phyloP scores from a whole-genome alignment of 2,329 filamentous ascomycete genomes.

The Diplocarpon rosae region DNA sequence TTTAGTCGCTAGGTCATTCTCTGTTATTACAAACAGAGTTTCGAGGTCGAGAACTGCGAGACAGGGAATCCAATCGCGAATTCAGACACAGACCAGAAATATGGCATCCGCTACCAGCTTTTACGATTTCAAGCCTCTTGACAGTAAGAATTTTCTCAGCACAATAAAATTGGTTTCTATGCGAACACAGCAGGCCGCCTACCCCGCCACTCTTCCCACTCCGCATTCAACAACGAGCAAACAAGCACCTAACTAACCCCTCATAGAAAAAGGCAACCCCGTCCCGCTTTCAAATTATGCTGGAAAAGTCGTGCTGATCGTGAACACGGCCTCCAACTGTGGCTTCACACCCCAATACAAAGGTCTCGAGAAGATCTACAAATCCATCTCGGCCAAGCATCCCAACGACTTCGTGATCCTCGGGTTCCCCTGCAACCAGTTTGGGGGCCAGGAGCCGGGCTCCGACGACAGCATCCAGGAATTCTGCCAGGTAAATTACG shows the following conservation, averaged over 20 bases:
- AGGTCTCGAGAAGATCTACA: conserved; percentile 84
- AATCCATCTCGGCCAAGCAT: conserved; percentile 45
- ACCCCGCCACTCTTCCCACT: conserved; percentile 1
- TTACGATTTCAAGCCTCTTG: conserved; percentile 75
- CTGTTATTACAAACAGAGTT: no score
- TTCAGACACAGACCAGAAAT: conserved; percentile 3
- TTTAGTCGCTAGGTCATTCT: no score
- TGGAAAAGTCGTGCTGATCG: conserved; percentile 87
- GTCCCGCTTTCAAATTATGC: conserved; percentile 62
- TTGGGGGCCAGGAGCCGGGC: conserved; percentile 72
- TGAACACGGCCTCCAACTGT: conserved; percentile 98
- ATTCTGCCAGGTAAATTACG: conserved; percentile 74
- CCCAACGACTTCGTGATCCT: conserved; percentile 64
- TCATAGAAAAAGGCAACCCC: conserved; percentile 59
- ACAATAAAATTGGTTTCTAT: not conserved
- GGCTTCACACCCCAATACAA: conserved; percentile 95
- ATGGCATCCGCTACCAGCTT: conserved; percentile 64
- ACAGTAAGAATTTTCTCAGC: conserved; percentile 47
- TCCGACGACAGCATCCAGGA: conserved; percentile 58
- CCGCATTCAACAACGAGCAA: not conserved
- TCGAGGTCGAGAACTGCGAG: no score
- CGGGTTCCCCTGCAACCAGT: conserved; percentile 98
- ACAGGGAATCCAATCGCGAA: not conserved
- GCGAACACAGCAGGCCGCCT: not conserved
- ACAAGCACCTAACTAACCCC: conserved; percentile 8